These are phyloP conservation scores for Curvularia hawaiiensis DNA, from an alignment of 2,329 filamentous ascomycete genomes.

Conservation along the genomic window DNA sequence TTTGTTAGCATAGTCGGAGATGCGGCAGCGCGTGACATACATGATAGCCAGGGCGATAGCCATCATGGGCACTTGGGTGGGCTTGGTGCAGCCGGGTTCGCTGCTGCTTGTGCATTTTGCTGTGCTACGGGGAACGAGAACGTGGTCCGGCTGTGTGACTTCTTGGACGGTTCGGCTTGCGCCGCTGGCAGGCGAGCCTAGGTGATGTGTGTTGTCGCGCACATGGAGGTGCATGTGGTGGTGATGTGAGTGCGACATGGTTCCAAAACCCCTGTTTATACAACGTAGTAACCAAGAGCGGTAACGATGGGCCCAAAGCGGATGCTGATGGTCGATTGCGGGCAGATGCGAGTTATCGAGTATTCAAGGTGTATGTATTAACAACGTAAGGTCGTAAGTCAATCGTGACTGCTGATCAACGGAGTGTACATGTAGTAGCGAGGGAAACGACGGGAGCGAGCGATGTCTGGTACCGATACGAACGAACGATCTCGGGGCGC, in stretches of 20 bases:
- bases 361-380: constrained; percentile 33
- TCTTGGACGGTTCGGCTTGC: constrained; percentile 27
- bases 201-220: constrained; percentile 24
- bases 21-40: constrained; percentile 28
- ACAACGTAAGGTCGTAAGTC: constrained; percentile 45
- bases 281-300: constrained; percentile 19
- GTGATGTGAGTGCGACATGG: constrained; percentile 40
- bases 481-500: constrained; percentile 31
- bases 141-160: constrained; percentile 32
- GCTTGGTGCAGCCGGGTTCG: constrained; percentile 44
- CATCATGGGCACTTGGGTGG: constrained; percentile 38
- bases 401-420: constrained; percentile 30
- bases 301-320: constrained; percentile 25
- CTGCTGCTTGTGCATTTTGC: constrained; percentile 41
- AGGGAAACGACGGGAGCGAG: constrained; percentile 18
- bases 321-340: constrained; percentile 16
- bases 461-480: constrained; percentile 16
- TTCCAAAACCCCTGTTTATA: constrained; percentile 24
- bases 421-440: constrained; percentile 18
- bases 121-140: constrained; percentile 33
- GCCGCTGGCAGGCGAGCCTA: constrained; percentile 18
- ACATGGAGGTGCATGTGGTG: constrained; percentile 42
- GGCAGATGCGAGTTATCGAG: constrained; percentile 4
- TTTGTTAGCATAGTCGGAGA: constrained; percentile 29
- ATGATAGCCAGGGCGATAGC: constrained; percentile 42